Percentiles rank a stretch among this genome's conserved stretches.
These are phyloP conservation scores for Aspergillus flavus DNA, from an alignment of 2,329 filamentous ascomycete genomes.

Conservation along the genomic window DNA sequence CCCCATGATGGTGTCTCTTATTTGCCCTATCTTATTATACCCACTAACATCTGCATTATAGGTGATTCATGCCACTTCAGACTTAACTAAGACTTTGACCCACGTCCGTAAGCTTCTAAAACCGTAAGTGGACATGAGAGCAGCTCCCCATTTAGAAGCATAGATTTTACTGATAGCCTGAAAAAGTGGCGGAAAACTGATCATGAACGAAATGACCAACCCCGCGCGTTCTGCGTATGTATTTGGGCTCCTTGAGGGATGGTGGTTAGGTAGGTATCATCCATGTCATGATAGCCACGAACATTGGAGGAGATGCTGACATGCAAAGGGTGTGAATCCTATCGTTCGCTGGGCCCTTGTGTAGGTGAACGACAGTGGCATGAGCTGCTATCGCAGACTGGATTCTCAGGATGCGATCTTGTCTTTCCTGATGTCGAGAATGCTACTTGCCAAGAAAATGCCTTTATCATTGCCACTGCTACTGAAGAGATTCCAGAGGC, in stretches of 20 bases:
- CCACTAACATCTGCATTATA: background rate
- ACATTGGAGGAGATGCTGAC: background rate
- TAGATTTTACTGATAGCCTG: background rate
- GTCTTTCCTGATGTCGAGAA: constrained; percentile 19
- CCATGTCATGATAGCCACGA: background rate
- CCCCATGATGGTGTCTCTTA: no score
- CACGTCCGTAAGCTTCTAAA: constrained; percentile 20
- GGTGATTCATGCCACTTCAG: constrained; percentile 16
- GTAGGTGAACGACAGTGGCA: constrained; percentile 12
- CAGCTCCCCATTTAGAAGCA: background rate
- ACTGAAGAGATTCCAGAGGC: background rate
- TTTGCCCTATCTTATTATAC: background rate
- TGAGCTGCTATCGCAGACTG: constrained; percentile 12
- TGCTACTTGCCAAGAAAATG: constrained; percentile 8
- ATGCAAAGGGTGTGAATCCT: constrained; percentile 8
- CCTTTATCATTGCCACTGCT: background rate
- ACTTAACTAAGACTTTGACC: constrained; percentile 8
- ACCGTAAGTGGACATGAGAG: constrained; percentile 4
- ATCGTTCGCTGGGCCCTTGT: constrained; percentile 13
- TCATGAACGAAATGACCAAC: constrained; percentile 14
- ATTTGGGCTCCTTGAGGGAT: constrained; percentile 19
- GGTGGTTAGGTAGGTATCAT: constrained; percentile 16
- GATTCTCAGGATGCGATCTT: constrained; percentile 23
- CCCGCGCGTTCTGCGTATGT: constrained; percentile 11
- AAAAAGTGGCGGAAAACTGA: constrained; percentile 15